Evolutionary conservation across 1,284 basidiomycete genomes (phyloP), one percentile per base, ranked within the genome.

Genomic region (Malassezia vespertilionis): DNA sequence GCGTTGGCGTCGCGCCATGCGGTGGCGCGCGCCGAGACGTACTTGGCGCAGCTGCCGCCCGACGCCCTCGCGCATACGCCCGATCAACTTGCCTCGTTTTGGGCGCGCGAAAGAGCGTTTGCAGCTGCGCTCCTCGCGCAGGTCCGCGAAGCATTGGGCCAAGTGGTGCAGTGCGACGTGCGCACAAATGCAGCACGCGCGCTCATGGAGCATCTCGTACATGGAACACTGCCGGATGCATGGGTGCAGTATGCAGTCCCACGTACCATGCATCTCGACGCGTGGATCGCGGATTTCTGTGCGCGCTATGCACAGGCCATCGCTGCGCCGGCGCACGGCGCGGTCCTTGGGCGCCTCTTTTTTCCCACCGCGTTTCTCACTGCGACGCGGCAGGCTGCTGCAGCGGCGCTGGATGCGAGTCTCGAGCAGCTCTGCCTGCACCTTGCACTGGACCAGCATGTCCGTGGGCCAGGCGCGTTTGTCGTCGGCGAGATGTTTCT

Each of bases 311-410:
- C 53, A 14, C 66, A 71, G 51, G 34, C 54, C 10, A 37, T 45
- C 17, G 22, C 22, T 2, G 12, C 32, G 2, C 17, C 17, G 32
- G 8, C 40, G 35, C 26, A 48, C 18, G 60, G 67, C 10, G 56
- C 52, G 28, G n/a, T n/a, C n/a, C 58, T 69, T 2, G 64, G 63
- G 5, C 50, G 58, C 12, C 46, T 69, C 7, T 67, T 67, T 35
- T 28, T 59, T 4, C 59, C 66, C 1, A 57, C 61, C 4, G 68
- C 68, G 2, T 71, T 63, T 35, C 55, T 71, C 17, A 71, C 66
- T 1, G 68, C 68, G 24, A 65, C 66, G 33, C 38, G 68, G 30
- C 68, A 71, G 44, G 60, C 55, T 6, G 59, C 63, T 2, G 61
- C 67, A 3, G 60, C 62, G 22, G 53, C 46, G 3, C 56, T 46